Base-by-base conservation (phyloP, 495 filamentous ascomycete genomes). In the Platismatia glauca region DNA sequence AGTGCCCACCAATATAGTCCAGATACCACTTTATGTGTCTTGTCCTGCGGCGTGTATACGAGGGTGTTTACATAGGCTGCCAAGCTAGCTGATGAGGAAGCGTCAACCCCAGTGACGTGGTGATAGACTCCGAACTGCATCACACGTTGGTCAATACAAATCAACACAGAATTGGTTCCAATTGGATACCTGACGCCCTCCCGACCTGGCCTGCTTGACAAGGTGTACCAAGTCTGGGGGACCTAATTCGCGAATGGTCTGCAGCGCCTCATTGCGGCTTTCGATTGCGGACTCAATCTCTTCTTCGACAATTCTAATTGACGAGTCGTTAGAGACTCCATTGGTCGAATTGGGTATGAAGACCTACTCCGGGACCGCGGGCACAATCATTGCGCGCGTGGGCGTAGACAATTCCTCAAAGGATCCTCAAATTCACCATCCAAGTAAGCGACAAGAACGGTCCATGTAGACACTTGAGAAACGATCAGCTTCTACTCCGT, bases 61-160 rank as follows among this genome's bases (percentile, higher is more conserved):
- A 98, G 81, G 38, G 94, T 97, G 75, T 97, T 98, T 74, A 98
- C 93, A 73, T 98, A 98, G 68, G 94, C 94, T 50, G 94, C 94
- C 59, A 98, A 78, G 72, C 91, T 96, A 27, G 94, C 94, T 38
- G 95, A 97, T 11, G 93, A 97, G 48, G 94, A 98, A 41, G 95
- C 94, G 73, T 98, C 94, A 64, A 96, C 87, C 59, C 94, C 94
- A 57, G 93, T 96, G 70, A 97, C 94, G 87, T 97, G 93, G 75
- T 98, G 94, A 73, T 98, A 98, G 57, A 96, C 86, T 33, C 93
- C 94, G 66, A 83, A 85, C 90, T 97, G 68, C 18, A 57, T 33
- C 50, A 33, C 13, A 22, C 3, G 16, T 53, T 34, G 18, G 15
- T 31, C 50, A 11, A 59, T 61, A 16, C 29, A 41, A 18, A 48